Percentiles rank a stretch among this genome's conserved stretches.
Evolutionary conservation across 2,329 filamentous ascomycete species (phyloP).

Genomic region (Alternaria tenuissima): DNA sequence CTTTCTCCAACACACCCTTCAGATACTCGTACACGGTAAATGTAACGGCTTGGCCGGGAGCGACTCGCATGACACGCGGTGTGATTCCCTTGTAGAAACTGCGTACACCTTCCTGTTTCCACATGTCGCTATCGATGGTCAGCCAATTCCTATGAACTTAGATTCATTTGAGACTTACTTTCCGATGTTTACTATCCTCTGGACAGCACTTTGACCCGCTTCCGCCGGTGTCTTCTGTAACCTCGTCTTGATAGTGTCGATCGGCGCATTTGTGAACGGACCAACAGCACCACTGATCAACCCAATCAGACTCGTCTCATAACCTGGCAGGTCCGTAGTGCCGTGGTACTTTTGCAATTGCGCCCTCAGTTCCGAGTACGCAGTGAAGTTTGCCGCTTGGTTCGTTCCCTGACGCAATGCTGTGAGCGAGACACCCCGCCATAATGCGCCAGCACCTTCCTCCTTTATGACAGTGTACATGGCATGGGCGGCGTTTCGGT

Average conservation of each 20-base stretch:
- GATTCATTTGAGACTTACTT: conserved; percentile 44
- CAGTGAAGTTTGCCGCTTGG: conserved; percentile 95
- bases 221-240: conserved; percentile 88
- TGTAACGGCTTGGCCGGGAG: conserved; percentile 87
- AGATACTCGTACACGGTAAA: conserved; percentile 67
- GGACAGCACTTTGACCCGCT: conserved; percentile 80
- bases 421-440: conserved; percentile 92
- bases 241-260: conserved; percentile 98
- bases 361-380: conserved; percentile 92
- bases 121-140: conserved; percentile 54
- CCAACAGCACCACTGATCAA: conserved; percentile 94
- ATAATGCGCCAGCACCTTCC: conserved; percentile 86
- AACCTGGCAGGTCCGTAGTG: conserved; percentile 77
- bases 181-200: conserved; percentile 80
- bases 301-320: conserved; percentile 90
- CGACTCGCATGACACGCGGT: conserved; percentile 94
- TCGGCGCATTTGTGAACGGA: conserved; percentile 93
- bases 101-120: conserved; percentile 86
- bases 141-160: conserved; percentile 4
- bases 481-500: conserved; percentile 87
- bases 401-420: conserved; percentile 94
- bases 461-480: conserved; percentile 89
- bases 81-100: conserved; percentile 99
- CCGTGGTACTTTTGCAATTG: conserved; percentile 76
- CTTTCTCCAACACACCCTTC: conserved; percentile 59